phyloP scores from a whole-genome alignment of 2,329 filamentous ascomycete genomes.

The Penicillium nordicum region DNA sequence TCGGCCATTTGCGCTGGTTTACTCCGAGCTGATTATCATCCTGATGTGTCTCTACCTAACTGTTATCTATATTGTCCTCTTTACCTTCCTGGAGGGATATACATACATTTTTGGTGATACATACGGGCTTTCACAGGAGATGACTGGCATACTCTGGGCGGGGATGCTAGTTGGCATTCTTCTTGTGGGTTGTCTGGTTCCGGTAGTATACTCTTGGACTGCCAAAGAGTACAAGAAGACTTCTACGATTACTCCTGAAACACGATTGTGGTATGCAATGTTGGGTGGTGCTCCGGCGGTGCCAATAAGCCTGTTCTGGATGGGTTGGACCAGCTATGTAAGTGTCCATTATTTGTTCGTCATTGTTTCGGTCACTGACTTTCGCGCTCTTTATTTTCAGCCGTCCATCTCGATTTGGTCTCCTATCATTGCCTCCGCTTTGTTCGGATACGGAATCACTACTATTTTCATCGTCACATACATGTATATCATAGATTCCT shows the following conservation, averaged over 20 bases:
- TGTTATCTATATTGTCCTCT: conserved; percentile 32
- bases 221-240: background rate
- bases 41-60: conserved; percentile 28
- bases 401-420: conserved; percentile 49
- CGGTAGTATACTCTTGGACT: conserved; percentile 47
- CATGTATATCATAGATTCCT: conserved; percentile 57
- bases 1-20: conserved; percentile 47
- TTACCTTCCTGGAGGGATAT: conserved; percentile 45
- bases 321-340: conserved; percentile 50
- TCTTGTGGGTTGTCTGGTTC: conserved; percentile 38
- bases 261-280: conserved; percentile 53
- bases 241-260: conserved; percentile 37
- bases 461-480: conserved; percentile 50
- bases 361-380: background rate
- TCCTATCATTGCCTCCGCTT: conserved; percentile 46
- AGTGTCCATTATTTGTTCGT: background rate
- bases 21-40: conserved; percentile 39
- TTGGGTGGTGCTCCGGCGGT: conserved; percentile 48
- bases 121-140: conserved; percentile 45
- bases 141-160: conserved; percentile 48
- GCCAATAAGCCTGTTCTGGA: conserved; percentile 55
- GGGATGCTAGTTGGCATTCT: conserved; percentile 44
- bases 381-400: background rate
- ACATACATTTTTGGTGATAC: conserved; percentile 50
- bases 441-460: conserved; percentile 52